phyloP scores from a whole-genome alignment of 2,329 filamentous ascomycete species.

The Volutella citrinella region DNA sequence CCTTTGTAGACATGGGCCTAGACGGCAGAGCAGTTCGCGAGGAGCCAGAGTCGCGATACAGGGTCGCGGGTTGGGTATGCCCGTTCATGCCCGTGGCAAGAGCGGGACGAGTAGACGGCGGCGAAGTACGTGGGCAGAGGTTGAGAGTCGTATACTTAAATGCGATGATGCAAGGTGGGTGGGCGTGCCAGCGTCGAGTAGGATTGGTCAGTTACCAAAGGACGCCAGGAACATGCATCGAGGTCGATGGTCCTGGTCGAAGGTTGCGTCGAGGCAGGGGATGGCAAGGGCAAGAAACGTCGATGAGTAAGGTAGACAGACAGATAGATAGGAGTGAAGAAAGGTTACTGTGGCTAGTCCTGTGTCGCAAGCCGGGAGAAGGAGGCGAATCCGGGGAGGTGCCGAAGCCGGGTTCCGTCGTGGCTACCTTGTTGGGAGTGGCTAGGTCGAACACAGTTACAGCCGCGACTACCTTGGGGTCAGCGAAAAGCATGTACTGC shows the following conservation, averaged over 20 bases:
- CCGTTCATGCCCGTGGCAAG: constrained; percentile 30
- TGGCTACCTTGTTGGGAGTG: constrained; percentile 12
- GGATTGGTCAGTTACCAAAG: constrained; percentile 15
- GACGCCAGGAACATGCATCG: constrained; percentile 18
- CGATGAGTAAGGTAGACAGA: constrained; percentile 11
- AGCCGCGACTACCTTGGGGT: no score
- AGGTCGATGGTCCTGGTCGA: constrained; percentile 9
- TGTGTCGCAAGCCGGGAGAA: constrained; percentile 15
- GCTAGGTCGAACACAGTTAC: no score
- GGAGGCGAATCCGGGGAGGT: constrained; percentile 23
- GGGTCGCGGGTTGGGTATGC: constrained; percentile 21
- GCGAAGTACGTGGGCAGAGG: constrained; percentile 5
- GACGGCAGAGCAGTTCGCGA: constrained; percentile 37
- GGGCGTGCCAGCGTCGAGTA: constrained; percentile 9
- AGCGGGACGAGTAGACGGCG: constrained; percentile 6
- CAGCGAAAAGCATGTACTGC: no score
- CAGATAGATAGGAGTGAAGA: constrained; percentile 14
- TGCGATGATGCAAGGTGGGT: constrained; percentile 3
- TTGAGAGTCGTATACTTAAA: constrained; percentile 4
- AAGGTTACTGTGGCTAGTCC: constrained; percentile 15
- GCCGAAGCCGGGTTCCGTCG: constrained; percentile 20
- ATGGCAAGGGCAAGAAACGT: constrained; percentile 5
- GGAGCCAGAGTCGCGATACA: constrained; percentile 27
- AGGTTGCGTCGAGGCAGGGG: constrained; percentile 7
- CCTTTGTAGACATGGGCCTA: constrained; percentile 33